Evolutionary conservation across 2,329 filamentous ascomycete genomes (phyloP).

Genomic region (Aspergillus unguis): DNA sequence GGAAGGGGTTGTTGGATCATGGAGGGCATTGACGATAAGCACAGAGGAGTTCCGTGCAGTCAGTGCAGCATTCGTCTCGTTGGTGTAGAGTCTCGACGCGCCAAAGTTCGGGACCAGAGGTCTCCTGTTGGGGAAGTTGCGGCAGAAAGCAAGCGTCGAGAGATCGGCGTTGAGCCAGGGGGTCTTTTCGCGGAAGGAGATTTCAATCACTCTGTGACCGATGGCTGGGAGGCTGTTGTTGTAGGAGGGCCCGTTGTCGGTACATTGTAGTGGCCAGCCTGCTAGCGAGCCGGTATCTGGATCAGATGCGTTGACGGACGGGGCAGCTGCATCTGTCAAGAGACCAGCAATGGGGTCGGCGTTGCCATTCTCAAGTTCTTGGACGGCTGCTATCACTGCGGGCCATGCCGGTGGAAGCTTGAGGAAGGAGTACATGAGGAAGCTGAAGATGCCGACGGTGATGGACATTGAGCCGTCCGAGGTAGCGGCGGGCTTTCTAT

Average conservation of each 20-base stretch:
- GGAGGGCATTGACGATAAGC: background rate
- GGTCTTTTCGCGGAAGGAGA: background rate
- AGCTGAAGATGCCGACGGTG: background rate
- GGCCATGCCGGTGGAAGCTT: slow-evolving; percentile 1
- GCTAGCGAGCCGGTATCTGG: background rate
- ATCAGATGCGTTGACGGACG: background rate
- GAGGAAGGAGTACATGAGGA: slow-evolving; percentile 7
- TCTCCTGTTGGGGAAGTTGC: slow-evolving; percentile 1
- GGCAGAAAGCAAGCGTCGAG: slow-evolving; percentile 1
- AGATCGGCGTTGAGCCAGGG: slow-evolving; percentile 4
- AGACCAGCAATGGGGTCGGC: background rate
- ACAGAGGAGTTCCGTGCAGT: background rate
- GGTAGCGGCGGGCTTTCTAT: background rate
- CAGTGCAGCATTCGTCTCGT: background rate
- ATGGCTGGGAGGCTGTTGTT: background rate
- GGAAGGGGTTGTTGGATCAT: background rate
- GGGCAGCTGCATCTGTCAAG: background rate
- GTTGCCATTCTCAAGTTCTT: background rate
- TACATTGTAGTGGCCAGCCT: slow-evolving; percentile 3
- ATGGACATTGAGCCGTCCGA: background rate
- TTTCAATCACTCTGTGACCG: background rate
- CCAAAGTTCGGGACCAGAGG: background rate
- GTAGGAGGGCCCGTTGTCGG: background rate
- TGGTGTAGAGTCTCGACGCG: background rate
- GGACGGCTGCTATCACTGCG: background rate